Percentiles rank a stretch among this genome's conserved stretches.
Evolutionary conservation across 1,139 yeast species (phyloP).

Genomic region (Yamadazyma sp.): DNA sequence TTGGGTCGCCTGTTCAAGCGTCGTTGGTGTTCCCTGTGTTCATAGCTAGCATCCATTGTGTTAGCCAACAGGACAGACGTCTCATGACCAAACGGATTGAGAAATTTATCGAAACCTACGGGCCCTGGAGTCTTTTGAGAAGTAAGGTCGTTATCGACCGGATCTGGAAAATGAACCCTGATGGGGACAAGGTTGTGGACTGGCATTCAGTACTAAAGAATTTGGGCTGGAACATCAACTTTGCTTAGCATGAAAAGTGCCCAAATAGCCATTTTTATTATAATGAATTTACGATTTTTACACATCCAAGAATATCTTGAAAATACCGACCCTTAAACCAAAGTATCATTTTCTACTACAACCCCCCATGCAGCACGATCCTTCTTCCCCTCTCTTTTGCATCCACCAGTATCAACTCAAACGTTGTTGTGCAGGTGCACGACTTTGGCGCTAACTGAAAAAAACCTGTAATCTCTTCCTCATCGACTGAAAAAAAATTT

Average conservation of each 20-base stretch:
- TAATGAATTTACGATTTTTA: not conserved
- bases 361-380: too few relatives aligned
- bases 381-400: conserved; percentile 1
- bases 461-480: not conserved
- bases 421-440: not conserved
- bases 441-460: not conserved
- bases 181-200: conserved; percentile 46
- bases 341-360: too few relatives aligned
- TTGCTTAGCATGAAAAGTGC: conserved; percentile 40
- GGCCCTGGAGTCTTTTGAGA: conserved; percentile 66
- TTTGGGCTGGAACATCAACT: conserved; percentile 76
- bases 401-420: not conserved
- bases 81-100: conserved; percentile 55
- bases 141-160: conserved; percentile 60
- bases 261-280: not conserved
- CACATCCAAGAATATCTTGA: too few relatives aligned
- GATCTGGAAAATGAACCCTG: conserved; percentile 41
- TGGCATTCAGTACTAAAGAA: conserved; percentile 69
- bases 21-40: conserved; percentile 75
- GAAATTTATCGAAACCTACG: conserved; percentile 57
- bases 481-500: conserved; percentile 5
- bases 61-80: conserved; percentile 47
- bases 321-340: too few relatives aligned
- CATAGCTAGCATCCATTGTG: conserved; percentile 72
- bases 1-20: conserved; percentile 70